These are phyloP conservation scores for Gliomastix tumulicola DNA, from an alignment of 2,329 filamentous ascomycete genomes.

Conservation along the genomic window DNA sequence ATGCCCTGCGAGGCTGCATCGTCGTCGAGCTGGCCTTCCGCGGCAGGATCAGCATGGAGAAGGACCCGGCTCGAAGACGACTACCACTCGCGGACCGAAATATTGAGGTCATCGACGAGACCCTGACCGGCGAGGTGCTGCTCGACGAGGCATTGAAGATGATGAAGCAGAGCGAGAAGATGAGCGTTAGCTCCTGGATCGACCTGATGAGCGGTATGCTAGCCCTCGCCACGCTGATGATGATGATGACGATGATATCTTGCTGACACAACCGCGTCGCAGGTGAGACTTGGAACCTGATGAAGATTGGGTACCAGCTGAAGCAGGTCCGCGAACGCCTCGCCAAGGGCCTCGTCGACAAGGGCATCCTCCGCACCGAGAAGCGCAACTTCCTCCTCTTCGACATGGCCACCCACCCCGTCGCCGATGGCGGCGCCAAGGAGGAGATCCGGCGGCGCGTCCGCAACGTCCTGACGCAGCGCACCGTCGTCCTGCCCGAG, in stretches of 20 bases:
- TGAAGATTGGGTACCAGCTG: slow-evolving; percentile 99
- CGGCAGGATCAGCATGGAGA: slow-evolving; percentile 97
- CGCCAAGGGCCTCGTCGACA: slow-evolving; percentile 95
- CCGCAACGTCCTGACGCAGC: slow-evolving; percentile 84
- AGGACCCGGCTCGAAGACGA: slow-evolving; percentile 83
- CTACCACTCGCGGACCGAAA: slow-evolving; percentile 89
- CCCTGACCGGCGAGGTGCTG: slow-evolving; percentile 91
- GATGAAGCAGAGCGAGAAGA: slow-evolving; percentile 99
- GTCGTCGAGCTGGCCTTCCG: slow-evolving; percentile 96
- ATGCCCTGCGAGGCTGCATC: slow-evolving; percentile 94
- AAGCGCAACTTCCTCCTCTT: slow-evolving; percentile 99
- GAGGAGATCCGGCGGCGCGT: slow-evolving; percentile 94
- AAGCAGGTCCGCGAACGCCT: slow-evolving; percentile 98
- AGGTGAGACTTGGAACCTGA: slow-evolving; percentile 99
- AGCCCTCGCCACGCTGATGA: neutral
- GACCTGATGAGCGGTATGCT: slow-evolving; percentile 91
- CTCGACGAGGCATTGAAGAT: slow-evolving; percentile 98
- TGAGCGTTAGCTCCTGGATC: slow-evolving; percentile 99
- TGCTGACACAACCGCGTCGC: slow-evolving; percentile 4
- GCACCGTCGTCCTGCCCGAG: slow-evolving; percentile 81
- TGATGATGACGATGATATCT: neutral
- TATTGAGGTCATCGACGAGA: slow-evolving; percentile 96
- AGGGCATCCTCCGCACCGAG: slow-evolving; percentile 95
- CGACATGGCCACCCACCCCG: slow-evolving; percentile 98
- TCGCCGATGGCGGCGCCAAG: slow-evolving; percentile 93